Evolutionary conservation across 805 yeast species (phyloP).

Genomic region (Suhomyces pyralidae): DNA sequence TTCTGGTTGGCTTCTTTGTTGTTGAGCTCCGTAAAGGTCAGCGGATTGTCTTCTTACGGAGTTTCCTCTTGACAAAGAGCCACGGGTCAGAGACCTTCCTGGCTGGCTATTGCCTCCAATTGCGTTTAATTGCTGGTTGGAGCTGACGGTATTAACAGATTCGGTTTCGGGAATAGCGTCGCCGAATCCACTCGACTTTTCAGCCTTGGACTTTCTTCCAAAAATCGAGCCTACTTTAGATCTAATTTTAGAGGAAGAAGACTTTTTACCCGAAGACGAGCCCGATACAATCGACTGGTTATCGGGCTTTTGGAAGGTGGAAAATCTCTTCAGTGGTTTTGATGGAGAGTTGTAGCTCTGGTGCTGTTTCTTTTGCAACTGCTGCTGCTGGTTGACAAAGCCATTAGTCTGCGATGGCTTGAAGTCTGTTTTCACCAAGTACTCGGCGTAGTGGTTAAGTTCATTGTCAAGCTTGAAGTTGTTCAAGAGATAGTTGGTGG

Average conservation of each 20-base stretch:
- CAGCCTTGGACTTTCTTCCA: conserved; percentile 54
- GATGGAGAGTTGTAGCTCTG: not conserved
- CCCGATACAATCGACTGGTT: conserved; percentile 11
- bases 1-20: not conserved
- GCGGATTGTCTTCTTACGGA: conserved; percentile 11
- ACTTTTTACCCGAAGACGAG: conserved; percentile 19
- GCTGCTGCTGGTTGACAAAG: conserved; percentile 8
- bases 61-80: conserved; percentile 10
- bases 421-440: conserved; percentile 27
- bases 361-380: conserved; percentile 11
- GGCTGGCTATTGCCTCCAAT: not conserved
- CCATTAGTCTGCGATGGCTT: conserved; percentile 9
- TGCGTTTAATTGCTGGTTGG: conserved; percentile 6
- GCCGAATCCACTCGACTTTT: conserved; percentile 13
- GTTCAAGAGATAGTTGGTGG: conserved; percentile 61
- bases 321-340: conserved; percentile 6
- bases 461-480: conserved; percentile 37
- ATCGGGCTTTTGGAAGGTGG: conserved; percentile 6
- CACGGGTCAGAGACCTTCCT: conserved; percentile 8
- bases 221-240: conserved; percentile 76
- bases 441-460: conserved; percentile 36
- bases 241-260: conserved; percentile 43
- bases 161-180: conserved; percentile 35
- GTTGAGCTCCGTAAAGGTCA: not conserved
- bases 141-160: conserved; percentile 21